phyloP scores from a whole-genome alignment of 2,329 filamentous ascomycete species.

The Aureobasidium leucospermi region DNA sequence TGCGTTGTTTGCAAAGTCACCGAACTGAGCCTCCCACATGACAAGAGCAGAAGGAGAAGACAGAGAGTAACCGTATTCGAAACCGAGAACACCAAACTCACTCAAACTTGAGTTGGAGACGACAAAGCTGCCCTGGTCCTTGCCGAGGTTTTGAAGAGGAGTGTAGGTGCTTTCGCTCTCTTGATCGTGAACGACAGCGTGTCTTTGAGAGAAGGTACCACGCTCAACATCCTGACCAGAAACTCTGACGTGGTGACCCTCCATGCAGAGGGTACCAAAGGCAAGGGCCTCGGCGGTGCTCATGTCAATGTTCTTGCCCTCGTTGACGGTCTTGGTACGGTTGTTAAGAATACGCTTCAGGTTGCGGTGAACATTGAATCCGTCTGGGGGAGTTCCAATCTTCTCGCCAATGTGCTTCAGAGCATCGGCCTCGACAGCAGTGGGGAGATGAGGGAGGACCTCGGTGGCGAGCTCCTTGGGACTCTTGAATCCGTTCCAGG shows the following conservation, averaged over 20 bases:
- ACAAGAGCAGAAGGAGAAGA: constrained; percentile 95
- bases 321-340: constrained; percentile 83
- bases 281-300: constrained; percentile 92
- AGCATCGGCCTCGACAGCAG: constrained; percentile 64
- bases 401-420: constrained; percentile 75
- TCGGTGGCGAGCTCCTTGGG: constrained; percentile 95
- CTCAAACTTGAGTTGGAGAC: constrained; percentile 91
- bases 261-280: constrained; percentile 81
- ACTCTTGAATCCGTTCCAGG: constrained; percentile 99
- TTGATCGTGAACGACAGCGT: constrained; percentile 96
- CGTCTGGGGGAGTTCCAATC: constrained; percentile 72
- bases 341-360: constrained; percentile 89
- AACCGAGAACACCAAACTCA: constrained; percentile 72
- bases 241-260: constrained; percentile 94
- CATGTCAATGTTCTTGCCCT: constrained; percentile 96
- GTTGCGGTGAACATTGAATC: constrained; percentile 87
- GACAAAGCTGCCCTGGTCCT: constrained; percentile 91
- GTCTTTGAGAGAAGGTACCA: constrained; percentile 97
- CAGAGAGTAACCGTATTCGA: constrained; percentile 97
- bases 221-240: constrained; percentile 98
- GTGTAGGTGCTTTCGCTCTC: constrained; percentile 90
- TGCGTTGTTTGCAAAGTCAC: constrained; percentile 99
- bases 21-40: constrained; percentile 99
- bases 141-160: constrained; percentile 78
- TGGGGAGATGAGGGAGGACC: constrained; percentile 84